phyloP scores from a whole-genome alignment of 148 eudicot species.

The Amaranthus cruentus region DNA sequence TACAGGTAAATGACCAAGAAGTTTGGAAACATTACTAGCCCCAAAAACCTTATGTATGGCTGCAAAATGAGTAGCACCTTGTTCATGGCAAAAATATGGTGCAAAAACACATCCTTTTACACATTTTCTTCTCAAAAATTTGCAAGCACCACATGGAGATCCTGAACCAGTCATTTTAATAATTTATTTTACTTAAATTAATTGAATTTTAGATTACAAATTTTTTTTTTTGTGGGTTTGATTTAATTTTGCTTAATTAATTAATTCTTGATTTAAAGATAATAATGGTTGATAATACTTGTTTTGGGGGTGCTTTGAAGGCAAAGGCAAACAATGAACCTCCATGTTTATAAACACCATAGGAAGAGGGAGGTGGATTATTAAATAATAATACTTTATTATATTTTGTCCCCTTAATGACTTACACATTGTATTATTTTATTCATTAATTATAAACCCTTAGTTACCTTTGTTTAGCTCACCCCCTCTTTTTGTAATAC shows the following conservation, averaged over 20 bases:
- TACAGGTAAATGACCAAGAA: conserved; percentile 64
- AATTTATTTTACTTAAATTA: background rate
- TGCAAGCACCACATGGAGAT: conserved; percentile 97
- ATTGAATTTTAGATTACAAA: no score
- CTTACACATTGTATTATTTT: conserved; percentile 39
- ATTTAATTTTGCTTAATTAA: no score
- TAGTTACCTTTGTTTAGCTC: conserved; percentile 7
- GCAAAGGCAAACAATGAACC: conserved; percentile 21
- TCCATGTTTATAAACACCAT: conserved; percentile 55
- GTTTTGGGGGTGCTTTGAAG: conserved; percentile 21
- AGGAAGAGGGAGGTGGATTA: conserved; percentile 42
- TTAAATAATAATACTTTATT: conserved; percentile 46
- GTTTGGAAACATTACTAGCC: conserved; percentile 86
- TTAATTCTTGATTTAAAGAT: no score
- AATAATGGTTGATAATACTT: background rate
- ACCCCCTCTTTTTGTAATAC: no score
- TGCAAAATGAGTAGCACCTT: conserved; percentile 80
- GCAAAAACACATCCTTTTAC: conserved; percentile 83
- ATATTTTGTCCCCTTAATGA: conserved; percentile 68
- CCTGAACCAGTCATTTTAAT: conserved; percentile 57
- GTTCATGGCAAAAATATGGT: conserved; percentile 86
- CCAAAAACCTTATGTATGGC: conserved; percentile 94
- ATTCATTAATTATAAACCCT: conserved; percentile 23
- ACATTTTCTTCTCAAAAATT: conserved; percentile 91
- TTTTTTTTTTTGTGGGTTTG: background rate